phyloP scores from a whole-genome alignment of 176 grass and related monocot genomes.

The Elaeis guineensis region DNA sequence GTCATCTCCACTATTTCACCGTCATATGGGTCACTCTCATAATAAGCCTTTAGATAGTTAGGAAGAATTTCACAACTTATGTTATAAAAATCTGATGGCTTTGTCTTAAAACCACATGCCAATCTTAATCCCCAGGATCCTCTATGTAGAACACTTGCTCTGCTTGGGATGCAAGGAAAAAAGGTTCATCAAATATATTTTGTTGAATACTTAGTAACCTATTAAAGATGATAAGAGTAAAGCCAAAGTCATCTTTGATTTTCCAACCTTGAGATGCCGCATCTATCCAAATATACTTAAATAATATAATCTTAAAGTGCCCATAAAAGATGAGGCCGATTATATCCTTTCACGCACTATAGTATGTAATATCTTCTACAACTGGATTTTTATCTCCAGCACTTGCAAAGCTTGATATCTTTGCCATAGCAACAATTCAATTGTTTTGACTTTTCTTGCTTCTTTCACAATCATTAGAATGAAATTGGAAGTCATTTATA shows the following conservation, averaged over 20 bases:
- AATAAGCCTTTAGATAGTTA: no score
- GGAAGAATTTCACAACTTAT: background rate
- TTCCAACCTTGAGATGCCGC: background rate
- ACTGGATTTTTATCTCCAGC: background rate
- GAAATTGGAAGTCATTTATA: constrained; percentile 1
- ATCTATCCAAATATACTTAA: constrained; percentile 11
- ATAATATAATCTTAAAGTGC: background rate
- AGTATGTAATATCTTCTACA: background rate
- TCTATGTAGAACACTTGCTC: constrained; percentile 16
- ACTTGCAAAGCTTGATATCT: constrained; percentile 8
- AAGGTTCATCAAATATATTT: constrained; percentile 17
- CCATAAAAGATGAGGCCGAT: background rate
- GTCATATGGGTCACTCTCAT: no score
- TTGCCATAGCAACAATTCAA: background rate
- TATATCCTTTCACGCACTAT: background rate
- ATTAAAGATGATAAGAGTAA: constrained; percentile 13
- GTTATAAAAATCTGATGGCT: constrained; percentile 1
- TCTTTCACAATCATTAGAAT: background rate
- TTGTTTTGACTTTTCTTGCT: background rate
- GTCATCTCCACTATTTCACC: no score
- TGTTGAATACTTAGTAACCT: background rate
- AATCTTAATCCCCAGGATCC: constrained; percentile 1
- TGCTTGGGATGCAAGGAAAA: background rate
- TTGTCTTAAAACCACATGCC: background rate
- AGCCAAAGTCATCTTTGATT: background rate